Conservation (phyloP, 441 rosid genomes). For the Adansonia madagascariensis region DNA sequence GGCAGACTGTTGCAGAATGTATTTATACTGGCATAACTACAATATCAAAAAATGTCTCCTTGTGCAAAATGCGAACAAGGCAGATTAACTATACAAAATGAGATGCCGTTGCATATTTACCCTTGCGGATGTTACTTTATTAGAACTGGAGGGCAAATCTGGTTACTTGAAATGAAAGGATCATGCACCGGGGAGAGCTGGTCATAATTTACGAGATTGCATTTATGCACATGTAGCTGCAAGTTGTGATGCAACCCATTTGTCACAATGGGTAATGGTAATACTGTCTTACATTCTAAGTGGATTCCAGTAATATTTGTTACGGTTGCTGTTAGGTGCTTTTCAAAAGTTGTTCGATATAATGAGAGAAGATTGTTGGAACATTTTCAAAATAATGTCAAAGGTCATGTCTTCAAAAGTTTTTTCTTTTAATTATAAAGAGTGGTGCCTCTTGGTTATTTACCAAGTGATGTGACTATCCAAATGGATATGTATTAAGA, state of each 20-base stretch:
- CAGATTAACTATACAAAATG: background rate
- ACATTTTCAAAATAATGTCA: too few species aligned
- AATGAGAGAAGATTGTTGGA: too few species aligned
- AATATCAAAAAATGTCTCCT: conserved; percentile 5
- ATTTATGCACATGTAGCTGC: conserved; percentile 33
- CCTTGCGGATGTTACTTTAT: conserved; percentile 46
- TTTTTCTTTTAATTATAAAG: too few species aligned
- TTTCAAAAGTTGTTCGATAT: conserved; percentile 71
- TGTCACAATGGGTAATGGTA: conserved; percentile 30
- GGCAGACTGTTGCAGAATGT: background rate
- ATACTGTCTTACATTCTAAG: conserved; percentile 35
- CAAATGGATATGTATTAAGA: too few species aligned
- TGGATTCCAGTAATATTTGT: conserved; percentile 38
- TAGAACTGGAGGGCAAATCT: conserved; percentile 44
- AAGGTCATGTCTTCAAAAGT: too few species aligned
- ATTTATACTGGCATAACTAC: background rate
- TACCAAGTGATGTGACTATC: too few species aligned
- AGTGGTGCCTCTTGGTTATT: too few species aligned
- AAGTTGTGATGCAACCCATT: conserved; percentile 36
- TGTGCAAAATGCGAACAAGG: background rate
- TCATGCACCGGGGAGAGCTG: conserved; percentile 51
- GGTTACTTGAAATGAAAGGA: conserved; percentile 41
- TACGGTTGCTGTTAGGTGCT: conserved; percentile 39
- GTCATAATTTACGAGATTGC: conserved; percentile 34
- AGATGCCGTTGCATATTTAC: conserved; percentile 38